phyloP scores from a whole-genome alignment of 768 basidiomycete genomes.

The Wakefieldia striispora region DNA sequence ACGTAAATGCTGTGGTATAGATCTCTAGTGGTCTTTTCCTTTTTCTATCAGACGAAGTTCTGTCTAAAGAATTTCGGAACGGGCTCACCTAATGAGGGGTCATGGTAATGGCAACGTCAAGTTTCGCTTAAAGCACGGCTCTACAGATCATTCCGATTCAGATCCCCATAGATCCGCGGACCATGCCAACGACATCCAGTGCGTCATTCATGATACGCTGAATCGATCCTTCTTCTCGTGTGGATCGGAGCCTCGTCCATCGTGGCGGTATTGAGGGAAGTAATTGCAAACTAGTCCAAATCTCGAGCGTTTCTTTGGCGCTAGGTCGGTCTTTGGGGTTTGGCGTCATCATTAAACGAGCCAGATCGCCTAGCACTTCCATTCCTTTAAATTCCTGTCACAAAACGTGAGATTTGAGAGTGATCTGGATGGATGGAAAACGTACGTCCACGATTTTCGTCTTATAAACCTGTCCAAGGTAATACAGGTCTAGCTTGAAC shows the following conservation, averaged over 20 bases:
- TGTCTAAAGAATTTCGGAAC: no score
- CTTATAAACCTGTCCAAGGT: slow-evolving; percentile 24
- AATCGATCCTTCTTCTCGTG: slow-evolving; percentile 7
- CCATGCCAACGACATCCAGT: slow-evolving; percentile 10
- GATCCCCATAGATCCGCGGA: neutral
- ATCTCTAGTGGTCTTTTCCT: no score
- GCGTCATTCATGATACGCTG: slow-evolving; percentile 16
- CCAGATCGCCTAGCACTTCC: neutral
- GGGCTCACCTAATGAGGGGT: no score
- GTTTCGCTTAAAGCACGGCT: no score
- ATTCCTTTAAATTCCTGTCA: slow-evolving; percentile 9
- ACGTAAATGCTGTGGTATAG: no score
- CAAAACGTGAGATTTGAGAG: no score
- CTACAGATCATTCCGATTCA: no score
- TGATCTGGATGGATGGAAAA: no score
- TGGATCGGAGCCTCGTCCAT: slow-evolving; percentile 9
- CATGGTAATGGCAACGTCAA: no score
- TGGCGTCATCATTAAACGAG: slow-evolving; percentile 1
- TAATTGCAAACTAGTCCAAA: slow-evolving; percentile 10
- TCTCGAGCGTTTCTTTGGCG: neutral
- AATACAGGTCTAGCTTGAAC: slow-evolving; percentile 31
- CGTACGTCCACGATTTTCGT: slow-evolving; percentile 16
- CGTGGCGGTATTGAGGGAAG: slow-evolving; percentile 1
- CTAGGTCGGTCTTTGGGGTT: slow-evolving; percentile 8
- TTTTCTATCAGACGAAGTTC: no score